These are phyloP conservation scores for Cladosporium sp. DNA, from an alignment of 2,329 filamentous ascomycete species.

Conservation along the genomic window DNA sequence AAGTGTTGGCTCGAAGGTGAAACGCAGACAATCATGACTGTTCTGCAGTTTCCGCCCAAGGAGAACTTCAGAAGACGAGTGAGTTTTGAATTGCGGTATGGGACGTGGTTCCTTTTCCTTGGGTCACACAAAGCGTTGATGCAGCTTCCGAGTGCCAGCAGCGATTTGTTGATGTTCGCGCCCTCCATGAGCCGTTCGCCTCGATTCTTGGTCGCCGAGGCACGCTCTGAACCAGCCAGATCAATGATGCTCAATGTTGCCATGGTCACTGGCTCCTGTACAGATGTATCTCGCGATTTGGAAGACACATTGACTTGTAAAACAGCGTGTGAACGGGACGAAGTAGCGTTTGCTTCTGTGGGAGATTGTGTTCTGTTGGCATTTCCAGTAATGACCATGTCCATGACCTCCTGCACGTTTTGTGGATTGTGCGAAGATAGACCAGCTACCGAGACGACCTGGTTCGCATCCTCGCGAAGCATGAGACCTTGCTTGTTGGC, in stretches of 20 bases:
- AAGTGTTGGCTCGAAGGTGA: constrained; percentile 95
- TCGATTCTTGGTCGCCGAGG: constrained; percentile 93
- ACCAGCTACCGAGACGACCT: constrained; percentile 84
- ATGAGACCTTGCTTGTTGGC: constrained; percentile 80
- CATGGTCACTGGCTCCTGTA: constrained; percentile 96
- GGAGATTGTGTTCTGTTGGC: constrained; percentile 93
- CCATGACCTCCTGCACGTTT: constrained; percentile 95
- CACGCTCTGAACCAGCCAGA: constrained; percentile 89
- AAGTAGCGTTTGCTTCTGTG: constrained; percentile 95
- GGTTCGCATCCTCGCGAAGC: constrained; percentile 90
- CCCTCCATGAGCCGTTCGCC: constrained; percentile 88
- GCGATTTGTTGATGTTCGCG: constrained; percentile 98
- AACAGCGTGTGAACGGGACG: constrained; percentile 93
- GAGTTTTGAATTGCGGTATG: constrained; percentile 96
- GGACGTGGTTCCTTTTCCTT: constrained; percentile 86
- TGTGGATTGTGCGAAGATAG: constrained; percentile 87
- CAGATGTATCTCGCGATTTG: constrained; percentile 85
- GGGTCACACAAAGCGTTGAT: constrained; percentile 97
- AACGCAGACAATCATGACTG: constrained; percentile 99
- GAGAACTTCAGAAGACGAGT: constrained; percentile 95
- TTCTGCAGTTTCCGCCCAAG: constrained; percentile 95
- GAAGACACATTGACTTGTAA: constrained; percentile 95
- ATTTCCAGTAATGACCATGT: constrained; percentile 95
- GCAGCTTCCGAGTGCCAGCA: constrained; percentile 89
- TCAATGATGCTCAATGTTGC: constrained; percentile 98